phyloP scores from a whole-genome alignment of 495 filamentous ascomycete genomes.

The Daldinia concentrica region DNA sequence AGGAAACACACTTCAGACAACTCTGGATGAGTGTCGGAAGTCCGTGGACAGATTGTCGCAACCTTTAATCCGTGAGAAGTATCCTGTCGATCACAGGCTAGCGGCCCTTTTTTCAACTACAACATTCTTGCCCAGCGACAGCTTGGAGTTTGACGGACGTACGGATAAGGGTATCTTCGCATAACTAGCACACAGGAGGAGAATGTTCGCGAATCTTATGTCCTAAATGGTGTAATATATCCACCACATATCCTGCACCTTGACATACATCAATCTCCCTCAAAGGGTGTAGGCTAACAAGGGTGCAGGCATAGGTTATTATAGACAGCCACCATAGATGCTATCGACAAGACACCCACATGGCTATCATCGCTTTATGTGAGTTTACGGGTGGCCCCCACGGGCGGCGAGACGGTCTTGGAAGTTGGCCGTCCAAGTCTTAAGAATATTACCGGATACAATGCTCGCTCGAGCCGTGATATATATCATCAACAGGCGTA shows the following conservation, averaged over 20 bases:
- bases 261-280: neutral
- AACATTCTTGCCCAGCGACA: neutral
- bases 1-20: neutral
- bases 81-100: neutral
- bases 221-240: conserved; percentile 3
- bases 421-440: conserved; percentile 3
- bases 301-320: neutral
- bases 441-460: neutral
- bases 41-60: conserved; percentile 22
- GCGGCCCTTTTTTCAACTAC: neutral
- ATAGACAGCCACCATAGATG: conserved; percentile 5
- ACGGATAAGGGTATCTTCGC: conserved; percentile 2
- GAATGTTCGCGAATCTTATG: conserved; percentile 12
- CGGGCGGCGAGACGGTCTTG: conserved; percentile 12
- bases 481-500: conserved; percentile 17
- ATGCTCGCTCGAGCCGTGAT: neutral
- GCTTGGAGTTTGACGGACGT: conserved; percentile 1
- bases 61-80: neutral
- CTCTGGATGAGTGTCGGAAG: conserved; percentile 31
- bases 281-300: conserved; percentile 6
- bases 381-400: conserved; percentile 29
- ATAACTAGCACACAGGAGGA: conserved; percentile 4
- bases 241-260: conserved; percentile 11
- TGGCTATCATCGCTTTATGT: conserved; percentile 1
- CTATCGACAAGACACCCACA: conserved; percentile 4